phyloP scores from a whole-genome alignment of 768 basidiomycete genomes.

The Ramaria rubella region DNA sequence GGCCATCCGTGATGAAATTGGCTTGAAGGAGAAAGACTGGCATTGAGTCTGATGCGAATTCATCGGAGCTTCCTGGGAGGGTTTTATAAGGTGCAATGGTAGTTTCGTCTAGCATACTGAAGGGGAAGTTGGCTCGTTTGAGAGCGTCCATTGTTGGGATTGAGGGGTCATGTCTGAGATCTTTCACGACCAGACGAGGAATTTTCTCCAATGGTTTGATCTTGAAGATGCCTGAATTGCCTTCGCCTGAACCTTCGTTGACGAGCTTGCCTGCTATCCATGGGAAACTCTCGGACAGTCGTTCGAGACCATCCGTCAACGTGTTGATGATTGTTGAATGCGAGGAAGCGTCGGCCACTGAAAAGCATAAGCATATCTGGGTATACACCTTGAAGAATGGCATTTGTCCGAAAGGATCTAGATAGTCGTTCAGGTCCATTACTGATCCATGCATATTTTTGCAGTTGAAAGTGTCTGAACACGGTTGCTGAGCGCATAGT shows the following conservation, averaged over 20 bases:
- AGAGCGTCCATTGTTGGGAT: slow-evolving; percentile 6
- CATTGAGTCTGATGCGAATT: no score
- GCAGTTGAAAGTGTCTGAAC: no score
- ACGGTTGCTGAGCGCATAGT: no score
- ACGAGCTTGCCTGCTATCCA: slow-evolving; percentile 6
- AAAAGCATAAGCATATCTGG: slow-evolving; percentile 6
- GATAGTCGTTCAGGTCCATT: no score
- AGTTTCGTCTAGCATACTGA: slow-evolving; percentile 4
- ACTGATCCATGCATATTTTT: no score
- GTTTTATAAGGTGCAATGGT: slow-evolving; percentile 3
- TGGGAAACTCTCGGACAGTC: slow-evolving; percentile 6
- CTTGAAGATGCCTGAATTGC: slow-evolving; percentile 4
- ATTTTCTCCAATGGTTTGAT: slow-evolving; percentile 2
- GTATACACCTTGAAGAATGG: neutral
- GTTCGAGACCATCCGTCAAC: slow-evolving; percentile 7
- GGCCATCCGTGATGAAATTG: slow-evolving; percentile 5
- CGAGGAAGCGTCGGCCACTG: slow-evolving; percentile 7
- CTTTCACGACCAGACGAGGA: slow-evolving; percentile 6
- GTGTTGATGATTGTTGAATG: slow-evolving; percentile 7
- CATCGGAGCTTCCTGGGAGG: neutral
- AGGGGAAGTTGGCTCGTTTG: slow-evolving; percentile 5
- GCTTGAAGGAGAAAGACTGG: slow-evolving; percentile 6
- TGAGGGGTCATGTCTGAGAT: slow-evolving; percentile 3
- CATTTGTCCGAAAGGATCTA: no score
- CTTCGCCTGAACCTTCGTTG: slow-evolving; percentile 1